These are phyloP conservation scores for Ganoderma lingzhi DNA, from an alignment of 1,284 basidiomycete species.

Conservation along the genomic window DNA sequence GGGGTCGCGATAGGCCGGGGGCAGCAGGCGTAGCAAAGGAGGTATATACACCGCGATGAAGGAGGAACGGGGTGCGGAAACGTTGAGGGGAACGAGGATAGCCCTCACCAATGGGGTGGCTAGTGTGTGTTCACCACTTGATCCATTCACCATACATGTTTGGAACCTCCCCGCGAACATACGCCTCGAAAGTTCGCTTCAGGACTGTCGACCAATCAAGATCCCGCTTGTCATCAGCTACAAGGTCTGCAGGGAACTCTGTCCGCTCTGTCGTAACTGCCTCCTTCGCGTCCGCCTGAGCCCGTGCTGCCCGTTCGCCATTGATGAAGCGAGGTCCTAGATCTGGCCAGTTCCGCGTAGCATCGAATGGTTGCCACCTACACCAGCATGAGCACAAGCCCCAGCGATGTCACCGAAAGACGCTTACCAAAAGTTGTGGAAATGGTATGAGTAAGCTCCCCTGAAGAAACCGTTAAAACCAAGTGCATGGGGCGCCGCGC, in stretches of 20 bases:
- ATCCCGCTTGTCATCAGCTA: constrained; percentile 71
- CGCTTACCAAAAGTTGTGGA: constrained; percentile 51
- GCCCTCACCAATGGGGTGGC: neutral
- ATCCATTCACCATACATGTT: constrained; percentile 94
- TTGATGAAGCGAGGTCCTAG: constrained; percentile 81
- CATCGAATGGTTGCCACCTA: constrained; percentile 96
- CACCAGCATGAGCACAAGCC: neutral
- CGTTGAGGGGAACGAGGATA: neutral
- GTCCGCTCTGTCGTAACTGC: constrained; percentile 36
- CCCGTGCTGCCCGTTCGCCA: constrained; percentile 73
- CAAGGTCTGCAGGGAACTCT: constrained; percentile 45
- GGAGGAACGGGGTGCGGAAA: constrained; percentile 15
- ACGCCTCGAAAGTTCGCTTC: constrained; percentile 92
- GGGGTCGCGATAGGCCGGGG: constrained; percentile 4
- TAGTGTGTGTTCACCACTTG: constrained; percentile 57
- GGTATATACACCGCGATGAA: constrained; percentile 31
- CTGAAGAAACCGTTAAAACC: constrained; percentile 77
- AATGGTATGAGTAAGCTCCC: constrained; percentile 76
- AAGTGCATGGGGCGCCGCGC: constrained; percentile 61
- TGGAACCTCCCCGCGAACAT: constrained; percentile 85
- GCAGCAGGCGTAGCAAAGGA: constrained; percentile 12
- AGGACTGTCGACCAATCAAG: constrained; percentile 90
- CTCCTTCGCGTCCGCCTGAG: constrained; percentile 38
- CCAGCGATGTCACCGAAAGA: neutral
- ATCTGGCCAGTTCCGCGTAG: constrained; percentile 90